phyloP scores from a whole-genome alignment of 257 asterid species.

The Galeopsis tetrahit region DNA sequence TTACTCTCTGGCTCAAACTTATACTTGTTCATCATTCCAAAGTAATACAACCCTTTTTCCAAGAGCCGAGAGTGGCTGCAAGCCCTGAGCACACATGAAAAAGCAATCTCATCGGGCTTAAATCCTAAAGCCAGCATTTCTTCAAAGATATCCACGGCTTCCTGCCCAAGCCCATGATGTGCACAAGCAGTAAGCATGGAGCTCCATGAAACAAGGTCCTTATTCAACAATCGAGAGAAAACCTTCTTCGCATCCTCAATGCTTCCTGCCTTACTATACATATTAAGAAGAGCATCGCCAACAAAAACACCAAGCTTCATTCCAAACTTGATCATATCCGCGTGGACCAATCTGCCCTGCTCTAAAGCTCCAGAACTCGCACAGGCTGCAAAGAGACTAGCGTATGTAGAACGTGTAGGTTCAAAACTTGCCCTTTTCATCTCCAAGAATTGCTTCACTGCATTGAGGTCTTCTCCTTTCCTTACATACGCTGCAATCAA shows the following conservation, averaged over 20 bases:
- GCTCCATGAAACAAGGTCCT: slow-evolving; percentile 81
- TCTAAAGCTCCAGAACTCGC: slow-evolving; percentile 74
- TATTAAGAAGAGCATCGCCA: slow-evolving; percentile 79
- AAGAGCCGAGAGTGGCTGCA: slow-evolving; percentile 88
- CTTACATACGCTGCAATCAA: slow-evolving; percentile 79
- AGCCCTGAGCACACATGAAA: slow-evolving; percentile 72
- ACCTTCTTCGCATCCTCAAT: slow-evolving; percentile 73
- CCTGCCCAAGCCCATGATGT: slow-evolving; percentile 79
- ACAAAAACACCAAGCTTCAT: slow-evolving; percentile 59
- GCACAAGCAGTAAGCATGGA: slow-evolving; percentile 88
- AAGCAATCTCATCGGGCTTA: slow-evolving; percentile 63
- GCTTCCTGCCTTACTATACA: slow-evolving; percentile 86
- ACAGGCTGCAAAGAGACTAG: slow-evolving; percentile 73
- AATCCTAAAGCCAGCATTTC: slow-evolving; percentile 57
- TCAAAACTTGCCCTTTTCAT: slow-evolving; percentile 65
- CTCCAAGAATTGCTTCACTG: slow-evolving; percentile 55
- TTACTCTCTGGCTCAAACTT: slow-evolving; percentile 56
- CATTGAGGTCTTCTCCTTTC: slow-evolving; percentile 61
- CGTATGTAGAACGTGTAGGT: slow-evolving; percentile 72
- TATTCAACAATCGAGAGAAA: slow-evolving; percentile 55
- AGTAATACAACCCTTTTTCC: slow-evolving; percentile 68
- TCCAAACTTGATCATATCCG: slow-evolving; percentile 70
- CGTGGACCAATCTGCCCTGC: slow-evolving; percentile 80
- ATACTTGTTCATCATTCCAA: slow-evolving; percentile 62
- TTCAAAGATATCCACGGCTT: slow-evolving; percentile 63